Evolutionary conservation across 257 asterid species (phyloP).

Genomic region (Ilex asprella): DNA sequence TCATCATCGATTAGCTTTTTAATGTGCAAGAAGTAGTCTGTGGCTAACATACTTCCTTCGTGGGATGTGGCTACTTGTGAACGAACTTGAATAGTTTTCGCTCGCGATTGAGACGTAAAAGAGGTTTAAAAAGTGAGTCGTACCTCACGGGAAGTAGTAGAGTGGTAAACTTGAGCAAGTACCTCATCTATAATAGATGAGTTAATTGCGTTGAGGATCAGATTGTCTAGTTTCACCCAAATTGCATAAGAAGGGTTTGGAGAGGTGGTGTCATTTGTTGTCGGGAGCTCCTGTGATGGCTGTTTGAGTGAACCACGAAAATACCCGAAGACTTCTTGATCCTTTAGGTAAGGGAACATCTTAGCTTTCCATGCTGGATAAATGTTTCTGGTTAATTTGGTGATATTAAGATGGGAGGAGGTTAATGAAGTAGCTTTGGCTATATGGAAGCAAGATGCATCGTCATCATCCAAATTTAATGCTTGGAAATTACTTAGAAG

Average conservation of each 20-base stretch:
- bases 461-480: no score
- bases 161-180: not conserved
- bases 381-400: not conserved
- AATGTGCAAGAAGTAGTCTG: not conserved
- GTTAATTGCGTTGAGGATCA: no score
- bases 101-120: not conserved
- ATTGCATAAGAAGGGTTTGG: no score
- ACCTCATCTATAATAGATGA: not conserved
- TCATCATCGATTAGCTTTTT: not conserved
- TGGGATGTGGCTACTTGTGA: not conserved
- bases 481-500: no score
- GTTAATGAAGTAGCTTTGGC: no score
- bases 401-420: not conserved
- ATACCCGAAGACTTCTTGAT: no score
- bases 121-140: not conserved
- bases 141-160: not conserved
- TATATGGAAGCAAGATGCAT: no score
- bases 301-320: not conserved
- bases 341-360: not conserved
- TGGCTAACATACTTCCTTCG: not conserved
- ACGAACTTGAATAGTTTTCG: not conserved
- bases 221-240: not conserved
- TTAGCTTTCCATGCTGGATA: no score
- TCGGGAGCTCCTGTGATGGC: not conserved
- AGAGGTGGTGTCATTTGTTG: no score